Base-by-base conservation (phyloP, 1,139 yeast genomes). In the Pneumocystis carinii region DNA sequence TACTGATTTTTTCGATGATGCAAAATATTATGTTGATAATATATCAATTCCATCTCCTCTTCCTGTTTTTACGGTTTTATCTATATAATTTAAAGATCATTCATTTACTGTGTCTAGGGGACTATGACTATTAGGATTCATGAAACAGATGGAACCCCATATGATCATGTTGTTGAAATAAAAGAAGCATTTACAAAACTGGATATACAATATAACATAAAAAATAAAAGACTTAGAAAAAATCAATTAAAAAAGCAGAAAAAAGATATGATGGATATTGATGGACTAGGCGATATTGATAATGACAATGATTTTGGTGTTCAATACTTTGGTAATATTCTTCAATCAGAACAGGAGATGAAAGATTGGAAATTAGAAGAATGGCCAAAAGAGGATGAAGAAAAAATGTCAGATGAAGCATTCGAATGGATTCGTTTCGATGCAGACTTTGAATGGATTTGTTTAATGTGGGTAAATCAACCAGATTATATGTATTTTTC, bases 71-170 rank as follows among this genome's bases (percentile, higher is more conserved):
- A 70, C 75, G n/a, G 67, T 73, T 5, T 72, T 74, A 66, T 70
- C 73, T 7, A n/a, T 29, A 56, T 57, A 39, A 19, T 37, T 10
- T 57, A 10, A 8, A 29, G 7, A 19, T 59, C 61, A 32, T 59
- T 63, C 3, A 65, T 62, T 15, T 63, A 0, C 14, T 6, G 14
- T 39, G 14, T 37, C 4, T 29, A 57, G 59, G 99, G 99, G 0
- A 97, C 98, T 0, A 89, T 94, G 87, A 94, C 98, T 0, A 87
- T 94, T 57, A 79, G 98, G 70, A 90, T 94, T 59, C 98, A 94
- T 72, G 99, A 94, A 72, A 95, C 97, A 0, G 98, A 94, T 73
- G 98, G 98, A n/a, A 89, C 97, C 0, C 98, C 99, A 0, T 92
- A 94, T 71, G 99, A 94, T 71, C 99, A 94, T 72, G 92, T 94